A percentile compares a stretch with the other conserved stretches of the same genome.
phyloP scores from a whole-genome alignment of 2,329 filamentous ascomycete genomes.

The Epichloe hybrida region DNA sequence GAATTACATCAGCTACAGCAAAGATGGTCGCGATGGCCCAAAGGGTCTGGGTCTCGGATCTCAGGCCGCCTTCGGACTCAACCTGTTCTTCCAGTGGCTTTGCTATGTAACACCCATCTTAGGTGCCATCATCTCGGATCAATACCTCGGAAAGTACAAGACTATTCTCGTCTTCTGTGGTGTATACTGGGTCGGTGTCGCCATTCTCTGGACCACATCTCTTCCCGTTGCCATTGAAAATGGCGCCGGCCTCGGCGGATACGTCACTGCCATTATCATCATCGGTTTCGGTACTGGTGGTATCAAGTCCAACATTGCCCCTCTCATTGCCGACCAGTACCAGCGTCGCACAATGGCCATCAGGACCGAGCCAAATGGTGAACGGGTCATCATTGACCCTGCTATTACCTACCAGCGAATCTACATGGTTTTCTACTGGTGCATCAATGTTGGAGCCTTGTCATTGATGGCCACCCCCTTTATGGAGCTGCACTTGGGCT shows the following conservation, averaged over 20 bases:
- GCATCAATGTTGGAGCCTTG: slow-evolving; percentile 61
- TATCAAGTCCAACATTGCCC: slow-evolving; percentile 53
- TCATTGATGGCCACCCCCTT: slow-evolving; percentile 55
- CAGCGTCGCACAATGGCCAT: slow-evolving; percentile 37
- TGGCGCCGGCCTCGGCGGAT: slow-evolving; percentile 32
- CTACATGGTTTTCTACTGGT: slow-evolving; percentile 64
- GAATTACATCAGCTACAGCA: slow-evolving; percentile 34
- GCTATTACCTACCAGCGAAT: slow-evolving; percentile 52
- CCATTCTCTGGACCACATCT: slow-evolving; percentile 39
- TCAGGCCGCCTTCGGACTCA: slow-evolving; percentile 39
- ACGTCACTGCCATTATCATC: slow-evolving; percentile 43
- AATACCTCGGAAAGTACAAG: slow-evolving; percentile 47
- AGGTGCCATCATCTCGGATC: slow-evolving; percentile 42
- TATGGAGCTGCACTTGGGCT: slow-evolving; percentile 53
- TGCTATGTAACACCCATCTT: slow-evolving; percentile 30
- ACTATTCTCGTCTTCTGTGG: slow-evolving; percentile 44
- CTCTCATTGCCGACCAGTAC: slow-evolving; percentile 53
- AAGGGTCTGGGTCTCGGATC: slow-evolving; percentile 42
- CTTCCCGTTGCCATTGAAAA: slow-evolving; percentile 23
- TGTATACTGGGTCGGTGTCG: slow-evolving; percentile 44
- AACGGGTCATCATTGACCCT: slow-evolving; percentile 53
- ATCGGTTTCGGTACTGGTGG: slow-evolving; percentile 55
- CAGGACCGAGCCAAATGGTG: slow-evolving; percentile 32
- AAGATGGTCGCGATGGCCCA: slow-evolving; percentile 23
- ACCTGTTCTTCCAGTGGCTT: slow-evolving; percentile 42